Evolutionary conservation across 805 yeast genomes (phyloP).

Genomic region (Peterozyma xylosa): DNA sequence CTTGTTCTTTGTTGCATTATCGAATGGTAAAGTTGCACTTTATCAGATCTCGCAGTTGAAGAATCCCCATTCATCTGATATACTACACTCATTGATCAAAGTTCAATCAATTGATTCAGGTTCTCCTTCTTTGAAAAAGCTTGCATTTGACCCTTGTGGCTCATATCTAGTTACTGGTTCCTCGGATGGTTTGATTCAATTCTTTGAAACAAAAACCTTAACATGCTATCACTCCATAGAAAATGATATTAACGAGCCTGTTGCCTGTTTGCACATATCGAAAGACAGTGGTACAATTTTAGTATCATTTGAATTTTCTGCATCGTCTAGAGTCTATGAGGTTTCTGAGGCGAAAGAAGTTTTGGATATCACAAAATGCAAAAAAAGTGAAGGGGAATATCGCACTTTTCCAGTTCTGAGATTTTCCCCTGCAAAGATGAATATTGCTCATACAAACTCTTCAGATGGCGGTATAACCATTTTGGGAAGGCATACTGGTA

Average conservation of each 20-base stretch:
- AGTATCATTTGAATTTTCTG: conserved; percentile 32
- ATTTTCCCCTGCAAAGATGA: conserved; percentile 10
- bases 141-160: conserved; percentile 31
- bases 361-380: conserved; percentile 18
- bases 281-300: conserved; percentile 31
- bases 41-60: conserved; percentile 8
- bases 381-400: conserved; percentile 10
- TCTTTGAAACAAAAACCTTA: conserved; percentile 29
- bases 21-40: conserved; percentile 28
- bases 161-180: conserved; percentile 31
- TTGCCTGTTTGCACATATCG: conserved; percentile 26
- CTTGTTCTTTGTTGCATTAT: conserved; percentile 29
- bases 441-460: conserved; percentile 5
- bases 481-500: neutral
- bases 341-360: conserved; percentile 17
- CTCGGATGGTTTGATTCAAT: conserved; percentile 37
- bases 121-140: conserved; percentile 29
- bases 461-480: conserved; percentile 4
- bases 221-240: conserved; percentile 21
- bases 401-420: conserved; percentile 4
- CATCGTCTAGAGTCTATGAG: conserved; percentile 28
- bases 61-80: neutral
- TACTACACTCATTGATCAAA: conserved; percentile 3
- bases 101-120: conserved; percentile 2
- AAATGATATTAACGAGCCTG: conserved; percentile 32